Evolutionary conservation across 352 stramenopile species (phyloP), one percentile per base, ranked within the genome.

Genomic region (Globisporangium takayamanum): DNA sequence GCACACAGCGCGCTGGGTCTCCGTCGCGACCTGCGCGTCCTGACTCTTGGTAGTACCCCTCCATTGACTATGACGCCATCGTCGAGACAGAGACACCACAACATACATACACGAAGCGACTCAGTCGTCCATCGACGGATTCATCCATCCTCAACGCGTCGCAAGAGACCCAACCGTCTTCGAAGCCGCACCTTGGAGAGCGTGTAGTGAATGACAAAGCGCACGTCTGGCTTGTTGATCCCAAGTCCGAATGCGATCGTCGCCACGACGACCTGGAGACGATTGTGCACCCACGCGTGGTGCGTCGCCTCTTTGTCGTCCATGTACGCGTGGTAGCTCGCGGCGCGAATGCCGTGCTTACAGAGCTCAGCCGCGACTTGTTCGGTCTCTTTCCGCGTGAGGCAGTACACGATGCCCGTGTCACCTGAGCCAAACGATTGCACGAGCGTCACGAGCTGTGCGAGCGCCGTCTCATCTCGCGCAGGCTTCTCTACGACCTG

Each of bases 1-100:
- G 59, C 10, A 96, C 70, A 63, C 92, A 97, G n/a, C 87, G 74
- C 7, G 84, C 74, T 14, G 87, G 64, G 1, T 92, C 66, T 8
- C 97, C 96, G 73, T 99, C 97, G 36, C 97, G 80, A 44, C 97
- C 97, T 45, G 92, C 97, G 50, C 97, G 77, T 7, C 97, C 97
- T 15, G 86, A 95, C 74, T 99, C 96, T 74, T 99, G 96, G 64
- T 98, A 99, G 64, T 99, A 99, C 0, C 88, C 95, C 76, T 99
- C 97, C 42, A 99, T 70, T 10, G 85, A 97, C 76, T 87, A 18
- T 36, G 41, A n/a, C 41, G 41, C 5, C 41, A 46, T 16, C 5
- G 14, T 50, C 25, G 22, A 45, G 42, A 36, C 28, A 33, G 28
- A 33, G 28, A 33, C 28, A 33, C 28, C 2, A 5, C 28, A 33